Percentiles rank a stretch among this genome's conserved stretches.
phyloP scores from a whole-genome alignment of 2,329 filamentous ascomycete genomes.

The Sarocladium kiliense region DNA sequence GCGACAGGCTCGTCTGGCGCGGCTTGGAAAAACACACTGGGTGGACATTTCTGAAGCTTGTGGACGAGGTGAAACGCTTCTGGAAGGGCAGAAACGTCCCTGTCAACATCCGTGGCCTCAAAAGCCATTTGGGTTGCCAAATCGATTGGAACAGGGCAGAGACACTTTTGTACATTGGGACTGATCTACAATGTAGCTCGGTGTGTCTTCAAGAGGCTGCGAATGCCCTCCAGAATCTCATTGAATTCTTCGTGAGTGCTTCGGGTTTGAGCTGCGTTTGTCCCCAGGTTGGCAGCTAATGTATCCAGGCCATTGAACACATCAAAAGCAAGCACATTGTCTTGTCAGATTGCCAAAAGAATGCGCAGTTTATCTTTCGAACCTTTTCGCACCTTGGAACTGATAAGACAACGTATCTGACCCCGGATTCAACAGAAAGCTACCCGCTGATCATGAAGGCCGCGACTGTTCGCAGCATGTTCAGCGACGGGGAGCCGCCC shows the following conservation, averaged over 20 bases:
- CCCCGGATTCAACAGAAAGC: not conserved
- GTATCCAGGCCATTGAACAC: not conserved
- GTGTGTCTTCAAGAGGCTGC: not conserved
- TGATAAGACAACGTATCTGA: not conserved
- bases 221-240: not conserved
- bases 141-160: not conserved
- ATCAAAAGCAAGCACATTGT: not conserved
- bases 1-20: conserved; percentile 4
- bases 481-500: too few species aligned
- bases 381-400: not conserved
- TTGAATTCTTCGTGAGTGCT: not conserved
- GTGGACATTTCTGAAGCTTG: not conserved
- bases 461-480: not conserved
- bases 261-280: too few species aligned
- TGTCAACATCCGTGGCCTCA: not conserved
- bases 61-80: not conserved
- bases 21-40: not conserved
- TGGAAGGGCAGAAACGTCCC: not conserved
- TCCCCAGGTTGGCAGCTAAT: not conserved
- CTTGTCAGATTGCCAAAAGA: not conserved
- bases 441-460: not conserved
- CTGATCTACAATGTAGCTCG: not conserved
- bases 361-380: not conserved
- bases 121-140: not conserved
- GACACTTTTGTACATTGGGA: not conserved